Base-by-base conservation (phyloP, 1,284 basidiomycete species). In the Malassezia slooffiae region DNA sequence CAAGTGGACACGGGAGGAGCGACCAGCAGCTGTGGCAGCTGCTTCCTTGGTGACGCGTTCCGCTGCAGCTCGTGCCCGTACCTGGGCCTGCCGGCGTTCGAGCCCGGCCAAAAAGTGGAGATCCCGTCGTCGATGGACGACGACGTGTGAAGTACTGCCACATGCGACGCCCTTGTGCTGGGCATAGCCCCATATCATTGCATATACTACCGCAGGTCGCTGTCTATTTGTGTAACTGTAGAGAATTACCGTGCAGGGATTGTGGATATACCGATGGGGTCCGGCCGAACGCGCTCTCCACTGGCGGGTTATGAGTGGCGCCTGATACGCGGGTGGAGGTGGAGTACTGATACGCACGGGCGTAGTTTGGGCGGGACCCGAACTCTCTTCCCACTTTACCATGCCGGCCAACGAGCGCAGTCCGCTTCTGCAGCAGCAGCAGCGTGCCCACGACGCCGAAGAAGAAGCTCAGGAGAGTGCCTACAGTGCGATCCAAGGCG, bases 21-120 rank as follows among this genome's bases (percentile, higher is more conserved):
- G 0, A 96, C 89, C 36, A 89, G 85, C 67, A 89, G 85, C 62
- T 97, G 91, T 73, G 90, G 89, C n/a, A 93, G 77, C 72, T 99
- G 91, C 74, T 96, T 88, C 75, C 74, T 97, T 38, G 93, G 91
- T 9, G 91, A 99, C 72, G 93, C 91, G 1, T 99, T 99, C 74
- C 75, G 91, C 58, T 99, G 91, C 72, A 83, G 81, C 15, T 80
- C 85, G 47, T 99, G 91, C 70, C 93, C 91, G 21, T 99, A 95
- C 72, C 76, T 89, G 36, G 91, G 91, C 55, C 77, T 97, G 34
- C 93, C 93, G 38, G 87, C 91, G 4, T 97, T 99, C 75, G 86
- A 93, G 72, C 91, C 93, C 1, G 93, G 93, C 42, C 87, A 96
- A 75, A 90, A 93, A 75, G 88, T 96, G 31, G 82, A 89, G 62